Base-by-base conservation (phyloP, 2,329 filamentous ascomycete species). In the Fusarium hainanense region DNA sequence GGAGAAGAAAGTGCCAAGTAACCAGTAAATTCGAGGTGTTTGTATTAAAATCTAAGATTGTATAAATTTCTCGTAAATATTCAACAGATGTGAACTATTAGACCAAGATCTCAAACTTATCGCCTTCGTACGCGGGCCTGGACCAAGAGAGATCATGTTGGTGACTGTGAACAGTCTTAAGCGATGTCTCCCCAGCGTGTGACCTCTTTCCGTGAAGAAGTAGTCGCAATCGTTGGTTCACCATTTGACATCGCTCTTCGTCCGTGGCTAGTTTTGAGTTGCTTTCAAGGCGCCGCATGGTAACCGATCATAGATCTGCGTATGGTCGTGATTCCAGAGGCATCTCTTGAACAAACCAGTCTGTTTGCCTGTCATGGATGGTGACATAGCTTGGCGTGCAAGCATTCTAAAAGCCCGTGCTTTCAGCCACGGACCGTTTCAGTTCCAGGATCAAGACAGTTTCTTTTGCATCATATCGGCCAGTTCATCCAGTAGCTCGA, bases 401-500 rank as follows among this genome's bases (percentile, higher is more conserved):
- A 9, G 6, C 18, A 43, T 37, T 7, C 20, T 34, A 25, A 20
- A 23, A 34, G 3, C 14, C 13, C 16, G 7, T 5, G 16, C 25
- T 14, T 21, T 25, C 11, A 23, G 30, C 25, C 42, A 11, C 13
- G 16, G 14, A 20, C n/a, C 25, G 13, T 46, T 30, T 11, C 18
- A 16, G 16, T 6, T 11, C 12, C 42, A 25, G 20, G 50, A 63
- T 75, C 54, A 77, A 47, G 76, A 76, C 14, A 77, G 32, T 57
- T 74, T 77, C 76, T 77, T 78, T 66, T 77, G 77, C 78, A 80
- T 86, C 75, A 92, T 76, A 51, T 84, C 85, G 1, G 85, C 85
- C 77, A 97, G 83, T 83, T 98, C 96, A 75, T 98, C 94, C 65
- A 99, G 81, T 74, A 98, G 80, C 73, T 93, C 90, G 41, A 97